Percentiles rank a stretch among this genome's conserved stretches.
Evolutionary conservation across 2,329 filamentous ascomycete genomes (phyloP).

Genomic region (Pseudogymnoascus sp.): DNA sequence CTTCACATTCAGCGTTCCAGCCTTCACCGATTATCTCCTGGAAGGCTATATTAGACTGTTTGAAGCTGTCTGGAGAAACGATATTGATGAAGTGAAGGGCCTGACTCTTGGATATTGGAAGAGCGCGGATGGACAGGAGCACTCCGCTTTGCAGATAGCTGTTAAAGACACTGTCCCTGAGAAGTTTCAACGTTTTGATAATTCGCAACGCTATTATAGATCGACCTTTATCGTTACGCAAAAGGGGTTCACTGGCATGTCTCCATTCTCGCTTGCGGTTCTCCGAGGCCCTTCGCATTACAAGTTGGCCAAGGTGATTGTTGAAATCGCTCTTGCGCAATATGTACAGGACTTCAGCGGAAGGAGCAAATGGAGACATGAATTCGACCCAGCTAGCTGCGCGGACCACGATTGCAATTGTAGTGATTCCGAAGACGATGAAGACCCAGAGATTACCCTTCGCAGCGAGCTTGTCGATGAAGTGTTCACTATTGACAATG

Average conservation of each 20-base stretch:
- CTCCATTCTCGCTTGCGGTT: conserved; percentile 60
- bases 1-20: conserved; percentile 20
- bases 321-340: conserved; percentile 63
- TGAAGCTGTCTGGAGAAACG: conserved; percentile 65
- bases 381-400: conserved; percentile 33
- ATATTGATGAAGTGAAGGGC: conserved; percentile 55
- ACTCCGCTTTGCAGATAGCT: conserved; percentile 56
- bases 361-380: conserved; percentile 33
- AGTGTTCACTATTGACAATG: conserved; percentile 65
- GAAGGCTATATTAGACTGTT: conserved; percentile 59
- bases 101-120: conserved; percentile 53
- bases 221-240: conserved; percentile 22
- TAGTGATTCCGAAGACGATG: conserved; percentile 26
- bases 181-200: fast-evolving
- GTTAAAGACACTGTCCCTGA: conserved; percentile 40
- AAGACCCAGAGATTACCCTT: conserved; percentile 35
- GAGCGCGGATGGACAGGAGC: conserved; percentile 37
- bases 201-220: neutral
- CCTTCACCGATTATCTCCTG: conserved; percentile 44
- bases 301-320: conserved; percentile 53
- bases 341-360: conserved; percentile 45
- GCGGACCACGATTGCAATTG: conserved; percentile 23
- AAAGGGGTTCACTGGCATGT: conserved; percentile 19
- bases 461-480: conserved; percentile 49
- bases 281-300: conserved; percentile 49